A percentile compares a stretch with the other conserved stretches of the same genome.
These are phyloP conservation scores for Blastocystis sp. DNA, from an alignment of 352 stramenopile genomes.

Conservation along the genomic window DNA sequence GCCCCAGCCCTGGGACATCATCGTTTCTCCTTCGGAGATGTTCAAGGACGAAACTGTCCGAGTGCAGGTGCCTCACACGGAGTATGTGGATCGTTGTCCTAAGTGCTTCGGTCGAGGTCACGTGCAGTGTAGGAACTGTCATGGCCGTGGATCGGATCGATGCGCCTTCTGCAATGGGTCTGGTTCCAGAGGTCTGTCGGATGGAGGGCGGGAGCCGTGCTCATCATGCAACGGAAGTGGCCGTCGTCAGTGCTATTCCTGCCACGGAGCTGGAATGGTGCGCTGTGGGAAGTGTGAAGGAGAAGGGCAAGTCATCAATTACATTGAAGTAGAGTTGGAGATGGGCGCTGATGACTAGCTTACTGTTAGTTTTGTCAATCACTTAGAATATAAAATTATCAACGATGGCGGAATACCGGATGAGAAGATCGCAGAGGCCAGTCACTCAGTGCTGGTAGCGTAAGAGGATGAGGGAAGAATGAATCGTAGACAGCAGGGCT, in stretches of 20 bases:
- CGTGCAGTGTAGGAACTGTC: conserved; percentile 1
- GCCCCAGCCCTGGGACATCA: conserved; percentile 43
- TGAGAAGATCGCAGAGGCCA: background rate
- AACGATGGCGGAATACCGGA: background rate
- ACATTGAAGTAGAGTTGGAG: background rate
- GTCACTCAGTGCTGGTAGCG: background rate
- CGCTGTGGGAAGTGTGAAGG: conserved; percentile 22
- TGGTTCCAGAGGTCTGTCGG: background rate
- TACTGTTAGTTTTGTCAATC: conserved; percentile 44
- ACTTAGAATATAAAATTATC: background rate
- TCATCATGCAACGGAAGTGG: background rate
- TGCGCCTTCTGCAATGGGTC: conserved; percentile 1
- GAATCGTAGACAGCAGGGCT: conserved; percentile 15
- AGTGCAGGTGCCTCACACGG: conserved; percentile 40
- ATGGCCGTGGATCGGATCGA: background rate
- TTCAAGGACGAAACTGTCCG: background rate
- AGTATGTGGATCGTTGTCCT: background rate
- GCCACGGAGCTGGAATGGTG: background rate
- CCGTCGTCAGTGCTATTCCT: background rate
- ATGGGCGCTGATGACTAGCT: background rate
- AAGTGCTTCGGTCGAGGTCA: conserved; percentile 23
- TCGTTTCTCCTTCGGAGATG: background rate
- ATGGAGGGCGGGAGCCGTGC: background rate
- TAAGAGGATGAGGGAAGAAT: background rate
- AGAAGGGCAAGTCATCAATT: background rate